A percentile compares a stretch with the other conserved stretches of the same genome.
Conservation (phyloP, 768 basidiomycete genomes). For the button mushroom (Agaricus bisporus) region DNA sequence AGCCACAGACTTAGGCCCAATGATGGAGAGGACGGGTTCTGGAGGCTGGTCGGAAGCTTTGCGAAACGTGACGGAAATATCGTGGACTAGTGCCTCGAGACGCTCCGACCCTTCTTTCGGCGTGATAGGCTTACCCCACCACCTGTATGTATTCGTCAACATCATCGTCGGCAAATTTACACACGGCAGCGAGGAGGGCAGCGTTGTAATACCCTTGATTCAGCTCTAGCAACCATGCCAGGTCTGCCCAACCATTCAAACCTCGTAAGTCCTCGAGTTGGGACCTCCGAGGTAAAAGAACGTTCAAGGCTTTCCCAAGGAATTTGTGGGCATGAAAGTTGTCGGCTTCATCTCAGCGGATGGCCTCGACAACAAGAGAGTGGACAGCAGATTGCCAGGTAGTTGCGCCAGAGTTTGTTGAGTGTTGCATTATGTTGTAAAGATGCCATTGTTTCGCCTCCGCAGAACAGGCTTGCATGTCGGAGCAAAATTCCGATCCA, state of each 20-base stretch:
- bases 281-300: constrained; percentile 18
- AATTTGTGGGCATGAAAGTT: constrained; percentile 13
- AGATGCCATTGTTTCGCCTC: constrained; percentile 14
- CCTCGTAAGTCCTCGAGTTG: constrained; percentile 11
- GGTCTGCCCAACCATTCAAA: constrained; percentile 18
- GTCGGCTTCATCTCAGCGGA: constrained; percentile 16
- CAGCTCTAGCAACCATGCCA: constrained; percentile 21
- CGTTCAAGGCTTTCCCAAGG: constrained; percentile 20
- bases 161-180: constrained; percentile 9
- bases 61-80: constrained; percentile 3
- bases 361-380: constrained; percentile 18
- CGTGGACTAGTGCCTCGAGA: constrained; percentile 5
- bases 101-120: constrained; percentile 8
- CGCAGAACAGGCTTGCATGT: constrained; percentile 9
- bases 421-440: constrained; percentile 17
- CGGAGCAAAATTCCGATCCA: background rate
- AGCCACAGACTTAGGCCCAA: constrained; percentile 5
- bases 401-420: constrained; percentile 13
- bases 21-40: constrained; percentile 9
- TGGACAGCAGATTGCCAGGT: constrained; percentile 19
- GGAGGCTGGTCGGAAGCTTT: background rate
- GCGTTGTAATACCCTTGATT: constrained; percentile 22
- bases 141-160: constrained; percentile 8
- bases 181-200: constrained; percentile 19
- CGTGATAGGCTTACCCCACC: constrained; percentile 10